These are phyloP conservation scores for Pseudocercospora ulei DNA, from an alignment of 2,329 filamentous ascomycete genomes.

Conservation along the genomic window DNA sequence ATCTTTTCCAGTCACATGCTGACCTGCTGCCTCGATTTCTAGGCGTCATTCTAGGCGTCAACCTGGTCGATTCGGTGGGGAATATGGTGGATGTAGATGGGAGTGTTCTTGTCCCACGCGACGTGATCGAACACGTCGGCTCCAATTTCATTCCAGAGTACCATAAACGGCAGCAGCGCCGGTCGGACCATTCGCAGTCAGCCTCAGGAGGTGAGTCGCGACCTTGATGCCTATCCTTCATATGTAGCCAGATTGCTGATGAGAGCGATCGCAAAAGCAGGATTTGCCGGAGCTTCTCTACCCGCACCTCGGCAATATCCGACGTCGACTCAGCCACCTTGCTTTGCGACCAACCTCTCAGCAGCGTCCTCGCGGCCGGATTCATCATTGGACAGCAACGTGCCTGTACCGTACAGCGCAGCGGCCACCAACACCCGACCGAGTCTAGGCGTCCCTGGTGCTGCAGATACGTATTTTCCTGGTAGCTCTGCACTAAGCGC, in stretches of 20 bases:
- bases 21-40: no score
- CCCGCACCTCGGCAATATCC: background rate
- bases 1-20: no score
- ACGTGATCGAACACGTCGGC: background rate
- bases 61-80: no score
- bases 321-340: background rate
- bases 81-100: slow-evolving; percentile 9
- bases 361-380: background rate
- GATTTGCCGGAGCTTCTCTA: background rate
- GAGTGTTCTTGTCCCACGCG: background rate
- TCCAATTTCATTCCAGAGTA: background rate
- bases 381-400: slow-evolving; percentile 3
- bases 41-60: no score
- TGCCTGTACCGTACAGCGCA: slow-evolving; percentile 1
- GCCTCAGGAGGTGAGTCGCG: slow-evolving; percentile 4
- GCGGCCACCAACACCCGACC: background rate
- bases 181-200: slow-evolving; percentile 4
- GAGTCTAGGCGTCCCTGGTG: background rate
- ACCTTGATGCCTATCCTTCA: slow-evolving; percentile 3
- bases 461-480: slow-evolving; percentile 4
- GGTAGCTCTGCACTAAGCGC: no score
- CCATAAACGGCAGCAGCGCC: slow-evolving; percentile 1
- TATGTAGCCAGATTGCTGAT: background rate
- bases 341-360: slow-evolving; percentile 1
- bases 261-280: slow-evolving; percentile 4